A percentile compares a stretch with the other conserved stretches of the same genome.
Evolutionary conservation across 192 early-diverging fungal genomes (phyloP).

Genomic region (Entomortierella chlamydospora): DNA sequence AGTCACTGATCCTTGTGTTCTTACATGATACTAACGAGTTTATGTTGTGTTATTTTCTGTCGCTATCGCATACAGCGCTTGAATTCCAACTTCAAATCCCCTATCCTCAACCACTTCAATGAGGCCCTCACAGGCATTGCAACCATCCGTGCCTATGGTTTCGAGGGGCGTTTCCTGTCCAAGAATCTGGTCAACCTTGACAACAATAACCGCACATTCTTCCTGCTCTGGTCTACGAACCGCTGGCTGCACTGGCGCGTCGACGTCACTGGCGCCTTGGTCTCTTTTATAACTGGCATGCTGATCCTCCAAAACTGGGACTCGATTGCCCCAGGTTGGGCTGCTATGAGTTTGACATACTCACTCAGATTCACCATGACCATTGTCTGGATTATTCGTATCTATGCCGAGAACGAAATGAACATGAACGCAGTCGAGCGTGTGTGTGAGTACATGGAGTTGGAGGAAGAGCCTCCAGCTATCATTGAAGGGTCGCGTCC

Average conservation of each 20-base stretch:
- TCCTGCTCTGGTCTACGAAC: conserved; percentile 88
- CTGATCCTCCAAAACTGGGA: conserved; percentile 61
- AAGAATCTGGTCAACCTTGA: conserved; percentile 72
- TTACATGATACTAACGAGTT: too few species aligned
- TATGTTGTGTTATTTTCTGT: too few species aligned
- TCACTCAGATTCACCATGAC: conserved; percentile 84
- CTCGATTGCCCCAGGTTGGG: conserved; percentile 83
- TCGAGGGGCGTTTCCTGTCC: conserved; percentile 71
- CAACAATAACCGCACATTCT: conserved; percentile 86
- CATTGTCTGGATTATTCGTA: conserved; percentile 85
- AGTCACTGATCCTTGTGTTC: too few species aligned
- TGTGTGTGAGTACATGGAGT: conserved; percentile 79
- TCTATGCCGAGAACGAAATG: conserved; percentile 87
- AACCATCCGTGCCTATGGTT: conserved; percentile 88
- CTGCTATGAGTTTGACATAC: conserved; percentile 88
- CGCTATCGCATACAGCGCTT: conserved; percentile 60
- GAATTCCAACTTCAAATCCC: conserved; percentile 63
- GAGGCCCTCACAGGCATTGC: conserved; percentile 82
- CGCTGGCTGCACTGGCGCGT: conserved; percentile 90
- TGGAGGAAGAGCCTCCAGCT: conserved; percentile 83
- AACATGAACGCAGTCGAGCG: conserved; percentile 91
- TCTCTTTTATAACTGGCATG: conserved; percentile 77
- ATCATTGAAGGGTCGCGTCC: conserved; percentile 59
- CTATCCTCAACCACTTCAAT: conserved; percentile 63
- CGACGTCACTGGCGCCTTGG: conserved; percentile 80